Evolutionary conservation across 805 yeast species (phyloP).

Genomic region (Wickerhamiella nectarea): DNA sequence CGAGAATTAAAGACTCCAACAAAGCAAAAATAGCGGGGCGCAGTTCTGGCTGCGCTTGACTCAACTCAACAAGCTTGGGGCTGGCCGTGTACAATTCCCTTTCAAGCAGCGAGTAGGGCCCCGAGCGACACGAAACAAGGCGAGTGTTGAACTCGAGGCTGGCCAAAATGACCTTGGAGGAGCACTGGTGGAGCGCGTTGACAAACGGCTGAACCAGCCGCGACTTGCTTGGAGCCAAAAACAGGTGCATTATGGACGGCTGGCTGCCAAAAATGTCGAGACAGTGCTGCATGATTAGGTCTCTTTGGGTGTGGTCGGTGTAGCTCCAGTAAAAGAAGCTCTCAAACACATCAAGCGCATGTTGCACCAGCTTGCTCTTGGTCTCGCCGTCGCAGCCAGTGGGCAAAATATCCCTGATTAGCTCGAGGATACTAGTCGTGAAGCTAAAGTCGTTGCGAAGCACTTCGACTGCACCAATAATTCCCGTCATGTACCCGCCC

Average conservation of each 20-base stretch:
- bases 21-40: constrained; percentile 42
- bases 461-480: constrained; percentile 61
- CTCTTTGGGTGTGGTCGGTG: constrained; percentile 39
- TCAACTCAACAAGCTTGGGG: constrained; percentile 41
- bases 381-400: constrained; percentile 27
- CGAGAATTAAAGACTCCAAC: constrained; percentile 30
- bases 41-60: constrained; percentile 31
- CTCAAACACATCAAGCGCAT: constrained; percentile 54
- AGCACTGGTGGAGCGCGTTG: constrained; percentile 34
- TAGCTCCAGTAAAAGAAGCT: constrained; percentile 62
- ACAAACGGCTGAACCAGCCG: constrained; percentile 29
- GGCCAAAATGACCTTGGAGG: constrained; percentile 35
- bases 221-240: constrained; percentile 25
- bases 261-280: constrained; percentile 33
- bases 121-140: constrained; percentile 44
- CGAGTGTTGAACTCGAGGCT: constrained; percentile 44
- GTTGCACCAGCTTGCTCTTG: constrained; percentile 18
- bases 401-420: constrained; percentile 40
- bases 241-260: not conserved
- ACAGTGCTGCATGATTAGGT: constrained; percentile 43
- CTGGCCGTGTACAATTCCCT: constrained; percentile 40
- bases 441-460: constrained; percentile 53
- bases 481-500: constrained; percentile 47
- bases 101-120: constrained; percentile 54
- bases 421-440: constrained; percentile 43